Evolutionary conservation across 768 basidiomycete genomes (phyloP), one percentile per base, ranked within the genome.

Genomic region (Naganishia antarctica): DNA sequence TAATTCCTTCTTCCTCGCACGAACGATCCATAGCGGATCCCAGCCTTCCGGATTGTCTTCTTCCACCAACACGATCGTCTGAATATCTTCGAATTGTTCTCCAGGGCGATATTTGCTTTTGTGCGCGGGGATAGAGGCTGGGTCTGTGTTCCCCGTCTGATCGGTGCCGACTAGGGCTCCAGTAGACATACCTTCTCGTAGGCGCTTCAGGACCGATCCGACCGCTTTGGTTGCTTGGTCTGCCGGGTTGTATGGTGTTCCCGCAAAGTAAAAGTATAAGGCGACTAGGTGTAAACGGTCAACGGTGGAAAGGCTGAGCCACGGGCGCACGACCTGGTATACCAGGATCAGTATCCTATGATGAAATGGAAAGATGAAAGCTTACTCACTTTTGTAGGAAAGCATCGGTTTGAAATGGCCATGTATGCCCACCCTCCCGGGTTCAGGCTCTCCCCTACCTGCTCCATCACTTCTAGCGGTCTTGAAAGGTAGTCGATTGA

Each of bases 401-500:
- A 73, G 53, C 71, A 73, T 45, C 71, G 21, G 57, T 73, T 70
- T 15, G 67, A 68, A 25, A 70, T 65, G 31, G 66, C 65, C 49
- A 72, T 48, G 60, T 72, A 68, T 15, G 68, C 68, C 37, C 44
- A 43, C 12, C 28, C 63, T 0, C 67, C 67, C 9, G 44, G 58
- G 8, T 59, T 58, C 15, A 69, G n/a, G 6, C 34, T 28, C 1
- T 48, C 45, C 23, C 34, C 47, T 5, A 67, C 61, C 21, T 49
- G 29, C 32, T 45, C 15, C 37, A 72, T 50, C 29, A 72, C 70
- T 11, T 66, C 58, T 15, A 70, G 46, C 18, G 71, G 71, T 48
- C 66, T 53, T 4, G 65, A 68, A 23, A 72, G 64, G 59, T 72
- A 72, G 40, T 72, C 71, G 47, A 72, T 72, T 21, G 71, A 72